Percentiles rank a stretch among this genome's conserved stretches.
phyloP scores from a whole-genome alignment of 1,284 basidiomycete genomes.

The Boletus semigastroideus region DNA sequence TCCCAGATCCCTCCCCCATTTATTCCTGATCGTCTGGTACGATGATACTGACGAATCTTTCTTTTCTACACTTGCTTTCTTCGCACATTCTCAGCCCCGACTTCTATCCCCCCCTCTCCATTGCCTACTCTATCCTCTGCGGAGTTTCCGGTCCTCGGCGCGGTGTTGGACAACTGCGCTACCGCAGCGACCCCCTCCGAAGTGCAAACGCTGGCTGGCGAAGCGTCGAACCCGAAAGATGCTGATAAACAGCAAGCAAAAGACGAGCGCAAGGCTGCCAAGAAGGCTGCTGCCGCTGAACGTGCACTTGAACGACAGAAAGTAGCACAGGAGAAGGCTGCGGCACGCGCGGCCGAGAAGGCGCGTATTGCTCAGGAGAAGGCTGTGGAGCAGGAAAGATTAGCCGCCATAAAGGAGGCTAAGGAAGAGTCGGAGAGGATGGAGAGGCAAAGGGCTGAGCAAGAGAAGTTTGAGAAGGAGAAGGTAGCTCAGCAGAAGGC shows the following conservation, averaged over 20 bases:
- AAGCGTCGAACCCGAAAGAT: conserved; percentile 31
- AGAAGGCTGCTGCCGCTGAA: conserved; percentile 59
- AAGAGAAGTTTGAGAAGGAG: conserved; percentile 39
- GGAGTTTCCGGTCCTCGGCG: conserved; percentile 67
- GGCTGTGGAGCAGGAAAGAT: conserved; percentile 39
- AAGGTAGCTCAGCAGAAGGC: conserved; percentile 34
- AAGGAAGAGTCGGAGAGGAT: conserved; percentile 41
- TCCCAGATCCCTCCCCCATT: conserved; percentile 20
- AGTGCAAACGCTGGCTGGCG: conserved; percentile 33
- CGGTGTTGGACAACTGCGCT: conserved; percentile 22
- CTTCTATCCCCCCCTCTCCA: conserved; percentile 46
- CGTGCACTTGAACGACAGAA: conserved; percentile 58
- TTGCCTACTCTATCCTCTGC: conserved; percentile 59
- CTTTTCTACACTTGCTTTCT: conserved; percentile 38
- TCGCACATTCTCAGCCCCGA: conserved; percentile 38
- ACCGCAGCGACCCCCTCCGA: conserved; percentile 21
- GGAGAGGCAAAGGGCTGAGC: conserved; percentile 36
- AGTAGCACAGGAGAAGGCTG: conserved; percentile 53
- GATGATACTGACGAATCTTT: conserved; percentile 48
- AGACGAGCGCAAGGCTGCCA: conserved; percentile 57
- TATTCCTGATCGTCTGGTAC: conserved; percentile 41
- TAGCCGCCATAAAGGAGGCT: conserved; percentile 41
- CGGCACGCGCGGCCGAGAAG: conserved; percentile 49
- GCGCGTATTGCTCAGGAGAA: conserved; percentile 43
- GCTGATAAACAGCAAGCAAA: conserved; percentile 49